A percentile compares a stretch with the other conserved stretches of the same genome.
These are phyloP conservation scores for Cladosporium phlei DNA, from an alignment of 2,329 filamentous ascomycete genomes.

Conservation along the genomic window DNA sequence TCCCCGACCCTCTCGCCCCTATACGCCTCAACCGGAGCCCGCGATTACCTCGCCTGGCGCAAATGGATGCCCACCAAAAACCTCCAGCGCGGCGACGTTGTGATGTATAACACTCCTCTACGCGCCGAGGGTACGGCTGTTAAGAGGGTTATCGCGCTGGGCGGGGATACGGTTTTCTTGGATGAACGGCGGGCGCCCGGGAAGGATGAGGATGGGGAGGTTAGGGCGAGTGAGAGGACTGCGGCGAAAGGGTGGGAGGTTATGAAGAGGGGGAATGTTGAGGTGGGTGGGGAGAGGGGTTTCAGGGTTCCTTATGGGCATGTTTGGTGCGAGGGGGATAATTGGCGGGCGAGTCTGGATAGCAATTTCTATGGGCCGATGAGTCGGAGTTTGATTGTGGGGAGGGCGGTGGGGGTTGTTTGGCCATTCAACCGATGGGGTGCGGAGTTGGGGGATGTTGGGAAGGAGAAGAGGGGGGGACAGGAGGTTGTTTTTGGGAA, in stretches of 20 bases:
- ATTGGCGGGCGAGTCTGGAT: constrained; percentile 66
- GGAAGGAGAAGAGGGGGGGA: constrained; percentile 61
- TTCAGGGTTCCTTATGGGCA: constrained; percentile 71
- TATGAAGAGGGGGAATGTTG: constrained; percentile 27
- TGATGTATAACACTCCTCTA: constrained; percentile 51
- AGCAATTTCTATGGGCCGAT: constrained; percentile 84
- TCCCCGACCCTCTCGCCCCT: constrained; percentile 41
- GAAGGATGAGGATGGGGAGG: constrained; percentile 18
- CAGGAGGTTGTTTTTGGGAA: constrained; percentile 20
- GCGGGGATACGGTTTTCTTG: constrained; percentile 71
- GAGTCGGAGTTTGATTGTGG: constrained; percentile 63
- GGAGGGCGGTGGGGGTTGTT: constrained; percentile 67
- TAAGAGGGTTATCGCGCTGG: constrained; percentile 77
- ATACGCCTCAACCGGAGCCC: constrained; percentile 35
- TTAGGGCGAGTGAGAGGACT: constrained; percentile 32
- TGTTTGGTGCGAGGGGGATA: constrained; percentile 94
- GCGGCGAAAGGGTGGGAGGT: constrained; percentile 26
- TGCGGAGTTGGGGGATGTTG: constrained; percentile 28
- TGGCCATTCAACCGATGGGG: constrained; percentile 52
- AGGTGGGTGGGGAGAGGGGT: too few relatives aligned
- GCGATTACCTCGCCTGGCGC: constrained; percentile 37
- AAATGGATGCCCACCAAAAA: constrained; percentile 26
- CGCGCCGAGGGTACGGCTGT: constrained; percentile 66
- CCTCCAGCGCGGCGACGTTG: constrained; percentile 41
- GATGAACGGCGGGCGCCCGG: constrained; percentile 35